A percentile compares a stretch with the other conserved stretches of the same genome.
phyloP scores from a whole-genome alignment of 768 basidiomycete genomes.

The Ephemerocybe angulata region DNA sequence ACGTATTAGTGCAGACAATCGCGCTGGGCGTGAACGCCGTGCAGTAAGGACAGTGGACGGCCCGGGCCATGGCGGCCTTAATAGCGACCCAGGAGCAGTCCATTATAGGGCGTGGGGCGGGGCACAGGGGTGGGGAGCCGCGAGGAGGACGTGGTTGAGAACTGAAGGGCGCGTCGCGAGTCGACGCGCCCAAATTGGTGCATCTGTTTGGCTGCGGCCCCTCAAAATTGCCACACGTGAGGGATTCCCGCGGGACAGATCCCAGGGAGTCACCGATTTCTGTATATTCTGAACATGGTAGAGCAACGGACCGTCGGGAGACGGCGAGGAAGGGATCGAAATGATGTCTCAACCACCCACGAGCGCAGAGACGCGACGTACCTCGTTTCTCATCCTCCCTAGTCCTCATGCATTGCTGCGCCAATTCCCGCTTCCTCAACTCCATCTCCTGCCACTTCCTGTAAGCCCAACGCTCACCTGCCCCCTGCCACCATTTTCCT shows the following conservation, averaged over 20 bases:
- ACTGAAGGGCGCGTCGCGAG: neutral
- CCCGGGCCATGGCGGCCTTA: neutral
- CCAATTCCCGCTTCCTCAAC: too few relatives aligned
- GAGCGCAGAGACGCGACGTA: too few relatives aligned
- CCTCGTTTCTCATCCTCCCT: too few relatives aligned
- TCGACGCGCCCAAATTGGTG: neutral
- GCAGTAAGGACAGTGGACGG: neutral
- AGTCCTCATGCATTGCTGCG: too few relatives aligned
- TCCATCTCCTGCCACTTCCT: too few relatives aligned
- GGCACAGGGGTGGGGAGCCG: neutral
- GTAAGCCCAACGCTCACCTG: too few relatives aligned
- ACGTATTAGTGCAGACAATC: neutral
- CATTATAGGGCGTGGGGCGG: neutral
- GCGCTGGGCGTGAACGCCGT: neutral
- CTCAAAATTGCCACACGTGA: neutral
- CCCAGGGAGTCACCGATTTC: neutral
- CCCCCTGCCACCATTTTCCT: too few relatives aligned
- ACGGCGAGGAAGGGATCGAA: too few relatives aligned
- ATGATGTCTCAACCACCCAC: too few relatives aligned
- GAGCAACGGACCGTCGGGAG: too few relatives aligned
- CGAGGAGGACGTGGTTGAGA: neutral
- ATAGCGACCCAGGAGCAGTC: neutral
- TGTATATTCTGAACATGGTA: conserved; percentile 5
- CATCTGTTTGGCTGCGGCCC: neutral
- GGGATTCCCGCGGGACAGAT: neutral